phyloP scores from a whole-genome alignment of 2,329 filamentous ascomycete species.

The Phaeosphaeriaceae sp. region DNA sequence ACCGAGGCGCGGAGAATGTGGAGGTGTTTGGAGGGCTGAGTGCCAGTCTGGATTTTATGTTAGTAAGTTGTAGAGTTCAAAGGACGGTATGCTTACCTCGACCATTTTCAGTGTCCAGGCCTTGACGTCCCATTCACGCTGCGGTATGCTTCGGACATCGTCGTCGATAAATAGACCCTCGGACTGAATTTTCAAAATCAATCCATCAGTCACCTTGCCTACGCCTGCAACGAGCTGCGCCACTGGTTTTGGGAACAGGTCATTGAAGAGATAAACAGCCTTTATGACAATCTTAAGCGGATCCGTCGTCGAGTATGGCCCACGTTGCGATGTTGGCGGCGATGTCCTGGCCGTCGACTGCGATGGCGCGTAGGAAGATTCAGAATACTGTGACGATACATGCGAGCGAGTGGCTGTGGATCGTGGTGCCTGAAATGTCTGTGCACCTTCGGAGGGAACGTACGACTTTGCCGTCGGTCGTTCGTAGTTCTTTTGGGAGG shows the following conservation, averaged over 20 bases:
- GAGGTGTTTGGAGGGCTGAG: constrained; percentile 51
- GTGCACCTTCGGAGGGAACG: constrained; percentile 60
- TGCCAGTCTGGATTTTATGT: constrained; percentile 45
- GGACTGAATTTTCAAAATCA: constrained; percentile 89
- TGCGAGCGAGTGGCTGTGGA: constrained; percentile 36
- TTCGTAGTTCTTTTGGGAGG: constrained; percentile 53
- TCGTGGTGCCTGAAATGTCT: constrained; percentile 40
- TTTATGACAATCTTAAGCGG: constrained; percentile 96
- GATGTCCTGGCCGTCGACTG: constrained; percentile 84
- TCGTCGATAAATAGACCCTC: constrained; percentile 98
- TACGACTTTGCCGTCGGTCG: constrained; percentile 63
- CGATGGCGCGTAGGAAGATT: constrained; percentile 85
- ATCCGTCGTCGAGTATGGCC: constrained; percentile 84
- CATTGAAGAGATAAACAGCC: constrained; percentile 91
- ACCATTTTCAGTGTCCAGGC: constrained; percentile 94
- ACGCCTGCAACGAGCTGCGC: constrained; percentile 87
- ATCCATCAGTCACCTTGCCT: constrained; percentile 85
- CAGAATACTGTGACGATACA: constrained; percentile 68
- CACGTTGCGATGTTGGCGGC: constrained; percentile 78
- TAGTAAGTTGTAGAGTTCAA: background rate
- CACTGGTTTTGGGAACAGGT: constrained; percentile 86
- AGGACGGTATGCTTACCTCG: constrained; percentile 58
- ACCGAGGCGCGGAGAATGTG: constrained; percentile 65
- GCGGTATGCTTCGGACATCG: constrained; percentile 86
- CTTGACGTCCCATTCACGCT: constrained; percentile 98